Evolutionary conservation across 225 moss, liverwort and hornwort genomes (phyloP), one percentile per base, ranked within the genome.

Genomic region (Asterella californica): DNA sequence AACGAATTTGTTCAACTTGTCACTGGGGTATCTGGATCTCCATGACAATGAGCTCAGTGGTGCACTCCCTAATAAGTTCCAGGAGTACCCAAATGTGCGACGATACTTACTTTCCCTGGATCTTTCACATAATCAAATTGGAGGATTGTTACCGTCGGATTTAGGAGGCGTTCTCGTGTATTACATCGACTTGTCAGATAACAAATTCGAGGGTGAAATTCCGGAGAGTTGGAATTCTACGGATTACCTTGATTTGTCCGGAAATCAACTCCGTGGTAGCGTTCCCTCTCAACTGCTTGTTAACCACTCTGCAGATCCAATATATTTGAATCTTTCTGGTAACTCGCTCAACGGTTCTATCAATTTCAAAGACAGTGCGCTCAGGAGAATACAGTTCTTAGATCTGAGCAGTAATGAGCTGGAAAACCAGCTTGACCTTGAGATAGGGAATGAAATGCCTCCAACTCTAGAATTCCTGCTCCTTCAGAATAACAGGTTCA

Each of bases 321-420:
- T 42, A 42, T 42, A 42, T 42, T 42, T 42, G 42, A 42, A 42
- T 7, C 42, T 42, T 42, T 42, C 42, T 42, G 4, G 42, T 42
- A 42, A 42, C 42, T 42, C 42, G 42, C 7, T 42, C 7, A 42
- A 7, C 42, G 42, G 42, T 7, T 7, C 7, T 42, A 7, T 42
- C 42, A 42, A 7, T 42, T 42, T 42, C 42, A 42, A 42, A 7
- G 42, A 42, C 42, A 42, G 42, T 42, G 7, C 42, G 42, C 42
- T 42, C 42, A 42, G 4, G 42, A 42, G 42, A 42, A 42, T 42
- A 42, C 42, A 42, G 42, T 42, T 42, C 42, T 2, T 82, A 19
- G 82, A 82, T 25, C 19, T 82, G 76, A 82, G 82, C 54, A 2
- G 21, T 25, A 82, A 82, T 34, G 1, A 54, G n/a, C 55, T 82